These are phyloP conservation scores for Cordyceps pruinosa DNA, from an alignment of 2,329 filamentous ascomycete species.

Conservation along the genomic window DNA sequence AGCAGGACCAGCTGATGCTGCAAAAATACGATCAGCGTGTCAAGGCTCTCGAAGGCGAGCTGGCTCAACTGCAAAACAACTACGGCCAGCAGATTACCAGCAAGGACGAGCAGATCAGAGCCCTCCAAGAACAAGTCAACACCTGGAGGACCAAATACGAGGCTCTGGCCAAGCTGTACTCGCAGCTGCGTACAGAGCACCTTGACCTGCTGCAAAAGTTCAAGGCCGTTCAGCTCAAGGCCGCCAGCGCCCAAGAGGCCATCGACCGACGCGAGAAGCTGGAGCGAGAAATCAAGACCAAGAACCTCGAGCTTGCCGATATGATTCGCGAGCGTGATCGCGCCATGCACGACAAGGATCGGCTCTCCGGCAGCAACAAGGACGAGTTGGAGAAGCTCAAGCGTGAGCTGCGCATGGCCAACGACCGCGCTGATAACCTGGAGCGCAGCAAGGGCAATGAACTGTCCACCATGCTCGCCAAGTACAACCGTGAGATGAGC, in stretches of 20 bases:
- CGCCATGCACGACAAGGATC: constrained; percentile 87
- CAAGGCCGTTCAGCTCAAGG: constrained; percentile 92
- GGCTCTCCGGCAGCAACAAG: constrained; percentile 75
- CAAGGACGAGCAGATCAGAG: constrained; percentile 88
- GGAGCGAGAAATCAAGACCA: constrained; percentile 96
- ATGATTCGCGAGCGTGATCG: constrained; percentile 97
- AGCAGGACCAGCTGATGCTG: constrained; percentile 93
- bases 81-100: constrained; percentile 78
- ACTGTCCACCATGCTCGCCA: constrained; percentile 85
- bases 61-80: constrained; percentile 74
- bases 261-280: constrained; percentile 92
- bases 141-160: constrained; percentile 98
- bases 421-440: constrained; percentile 85
- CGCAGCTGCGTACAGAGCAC: constrained; percentile 90
- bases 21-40: constrained; percentile 95
- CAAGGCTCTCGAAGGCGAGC: constrained; percentile 84
- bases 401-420: constrained; percentile 84
- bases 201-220: constrained; percentile 92
- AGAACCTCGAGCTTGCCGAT: constrained; percentile 96
- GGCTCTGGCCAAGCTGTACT: constrained; percentile 92
- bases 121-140: constrained; percentile 93
- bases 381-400: constrained; percentile 93
- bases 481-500: constrained; percentile 95
- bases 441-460: constrained; percentile 93
- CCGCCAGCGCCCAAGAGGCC: constrained; percentile 91